Conservation (phyloP, 306 rosid species). For the Acacia confusa region DNA sequence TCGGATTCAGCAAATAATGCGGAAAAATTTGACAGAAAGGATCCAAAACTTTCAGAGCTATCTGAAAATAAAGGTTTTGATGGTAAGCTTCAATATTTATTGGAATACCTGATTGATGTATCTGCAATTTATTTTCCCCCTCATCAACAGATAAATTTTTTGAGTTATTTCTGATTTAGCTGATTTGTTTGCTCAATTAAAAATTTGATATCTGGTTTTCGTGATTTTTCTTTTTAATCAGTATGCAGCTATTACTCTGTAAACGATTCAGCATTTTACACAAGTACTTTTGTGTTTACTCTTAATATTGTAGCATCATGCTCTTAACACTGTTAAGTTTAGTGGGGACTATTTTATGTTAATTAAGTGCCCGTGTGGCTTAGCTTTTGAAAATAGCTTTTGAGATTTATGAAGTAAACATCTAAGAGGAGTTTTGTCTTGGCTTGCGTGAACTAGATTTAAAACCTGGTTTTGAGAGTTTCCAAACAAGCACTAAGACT, state of each 20-base stretch:
- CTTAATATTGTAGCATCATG: not conserved
- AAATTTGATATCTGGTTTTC: not conserved
- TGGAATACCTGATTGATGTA: slow-evolving; percentile 1
- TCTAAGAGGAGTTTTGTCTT: no score
- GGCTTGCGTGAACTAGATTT: no score
- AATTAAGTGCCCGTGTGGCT: no score
- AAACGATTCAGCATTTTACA: not conserved
- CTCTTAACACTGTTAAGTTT: not conserved
- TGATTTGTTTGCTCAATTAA: not conserved
- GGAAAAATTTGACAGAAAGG: slow-evolving; percentile 36
- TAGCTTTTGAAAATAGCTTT: no score
- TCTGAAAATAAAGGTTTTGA: slow-evolving; percentile 24
- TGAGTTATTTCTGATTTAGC: not conserved
- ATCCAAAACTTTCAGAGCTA: slow-evolving; percentile 30
- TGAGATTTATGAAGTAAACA: no score
- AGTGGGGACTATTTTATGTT: not conserved
- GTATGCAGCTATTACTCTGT: not conserved
- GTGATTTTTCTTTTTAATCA: not conserved
- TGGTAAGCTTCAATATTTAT: slow-evolving; percentile 40
- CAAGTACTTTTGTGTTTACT: not conserved
- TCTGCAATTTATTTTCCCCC: not conserved
- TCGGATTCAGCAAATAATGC: slow-evolving; percentile 31
- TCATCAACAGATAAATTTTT: not conserved
- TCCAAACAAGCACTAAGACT: not conserved
- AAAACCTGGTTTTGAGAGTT: no score